A percentile compares a stretch with the other conserved stretches of the same genome.
phyloP scores from a whole-genome alignment of 371 early-diverging fungal species.

The Mortierella sp. region DNA sequence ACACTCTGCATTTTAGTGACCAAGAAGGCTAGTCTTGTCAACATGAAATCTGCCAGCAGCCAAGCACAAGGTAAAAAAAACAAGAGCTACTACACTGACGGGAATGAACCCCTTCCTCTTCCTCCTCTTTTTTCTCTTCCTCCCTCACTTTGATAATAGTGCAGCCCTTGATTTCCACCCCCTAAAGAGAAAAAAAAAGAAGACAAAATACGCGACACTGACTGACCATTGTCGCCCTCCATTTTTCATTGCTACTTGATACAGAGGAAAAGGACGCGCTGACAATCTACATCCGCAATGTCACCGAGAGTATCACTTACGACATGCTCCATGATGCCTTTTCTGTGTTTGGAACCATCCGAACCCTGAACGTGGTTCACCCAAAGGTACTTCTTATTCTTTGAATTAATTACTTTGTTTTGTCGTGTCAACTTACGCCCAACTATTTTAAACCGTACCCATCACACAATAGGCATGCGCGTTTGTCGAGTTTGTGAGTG shows the following conservation, averaged over 20 bases:
- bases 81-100: background rate
- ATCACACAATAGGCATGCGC: slow-evolving; percentile 29
- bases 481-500: slow-evolving; percentile 33
- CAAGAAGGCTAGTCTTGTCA: slow-evolving; percentile 31
- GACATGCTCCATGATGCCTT: slow-evolving; percentile 47
- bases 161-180: background rate
- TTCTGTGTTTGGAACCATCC: slow-evolving; percentile 39
- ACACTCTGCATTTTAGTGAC: background rate
- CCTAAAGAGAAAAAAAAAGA: background rate
- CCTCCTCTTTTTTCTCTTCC: background rate
- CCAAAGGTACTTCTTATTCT: slow-evolving; percentile 22
- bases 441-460: too few species aligned
- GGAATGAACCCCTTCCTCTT: background rate
- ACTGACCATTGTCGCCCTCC: background rate
- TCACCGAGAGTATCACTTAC: slow-evolving; percentile 37
- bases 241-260: background rate
- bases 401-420: too few species aligned
- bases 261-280: slow-evolving; percentile 45
- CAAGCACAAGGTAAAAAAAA: slow-evolving; percentile 36
- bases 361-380: slow-evolving; percentile 36
- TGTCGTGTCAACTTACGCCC: too few species aligned
- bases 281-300: slow-evolving; percentile 47
- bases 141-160: background rate
- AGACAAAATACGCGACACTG: background rate
- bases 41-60: slow-evolving; percentile 37